Percentiles rank a stretch among this genome's conserved stretches.
phyloP scores from a whole-genome alignment of 345 rosid species.

The Microcos paniculata region DNA sequence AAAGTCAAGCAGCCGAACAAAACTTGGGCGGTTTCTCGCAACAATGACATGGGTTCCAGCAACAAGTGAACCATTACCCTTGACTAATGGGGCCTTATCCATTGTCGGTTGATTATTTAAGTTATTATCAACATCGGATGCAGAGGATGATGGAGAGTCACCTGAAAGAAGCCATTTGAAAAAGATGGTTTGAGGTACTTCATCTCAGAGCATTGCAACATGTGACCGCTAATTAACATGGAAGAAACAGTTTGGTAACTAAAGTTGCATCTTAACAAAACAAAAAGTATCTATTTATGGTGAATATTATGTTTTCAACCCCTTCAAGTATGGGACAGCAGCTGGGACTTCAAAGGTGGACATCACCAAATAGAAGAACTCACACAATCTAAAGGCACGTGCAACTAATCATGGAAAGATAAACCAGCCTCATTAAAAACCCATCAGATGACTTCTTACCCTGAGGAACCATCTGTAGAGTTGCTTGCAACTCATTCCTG shows the following conservation, averaged over 20 bases:
- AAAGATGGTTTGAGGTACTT: slow-evolving; percentile 3
- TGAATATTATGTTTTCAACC: not conserved
- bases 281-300: not conserved
- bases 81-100: slow-evolving; percentile 51
- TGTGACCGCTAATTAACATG: not conserved
- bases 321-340: not conserved
- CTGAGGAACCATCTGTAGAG: slow-evolving; percentile 45
- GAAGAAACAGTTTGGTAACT: not conserved
- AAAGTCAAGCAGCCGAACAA: slow-evolving; percentile 55
- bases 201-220: not conserved
- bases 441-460: slow-evolving; percentile 42
- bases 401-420: slow-evolving; percentile 5
- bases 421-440: slow-evolving; percentile 4
- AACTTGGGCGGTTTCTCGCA: slow-evolving; percentile 42
- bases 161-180: slow-evolving; percentile 45
- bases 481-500: slow-evolving; percentile 50
- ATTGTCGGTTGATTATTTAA: slow-evolving; percentile 50
- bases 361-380: not conserved
- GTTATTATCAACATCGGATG: slow-evolving; percentile 75
- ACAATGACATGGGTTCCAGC: slow-evolving; percentile 46
- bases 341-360: not conserved
- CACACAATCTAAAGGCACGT: not conserved
- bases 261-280: not conserved
- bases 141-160: slow-evolving; percentile 89
- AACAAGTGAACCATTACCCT: slow-evolving; percentile 43